Evolutionary conservation across 2,329 filamentous ascomycete species (phyloP).

Genomic region (Paecilomyces niveus): DNA sequence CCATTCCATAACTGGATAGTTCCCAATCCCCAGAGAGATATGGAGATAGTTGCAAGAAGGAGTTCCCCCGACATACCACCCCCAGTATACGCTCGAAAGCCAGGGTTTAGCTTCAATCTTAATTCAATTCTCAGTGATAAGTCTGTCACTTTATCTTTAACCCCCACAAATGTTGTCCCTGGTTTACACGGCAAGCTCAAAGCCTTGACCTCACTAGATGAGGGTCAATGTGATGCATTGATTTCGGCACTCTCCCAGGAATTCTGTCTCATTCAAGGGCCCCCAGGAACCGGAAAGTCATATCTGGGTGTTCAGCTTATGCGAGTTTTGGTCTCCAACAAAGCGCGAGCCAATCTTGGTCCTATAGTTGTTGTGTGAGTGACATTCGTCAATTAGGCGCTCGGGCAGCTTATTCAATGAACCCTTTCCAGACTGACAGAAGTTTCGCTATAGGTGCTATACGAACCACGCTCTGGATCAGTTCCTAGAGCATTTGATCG

Average conservation of each 20-base stretch:
- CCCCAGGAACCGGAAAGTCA: slow-evolving; percentile 63
- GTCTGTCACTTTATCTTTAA: slow-evolving; percentile 20
- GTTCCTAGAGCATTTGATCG: slow-evolving; percentile 53
- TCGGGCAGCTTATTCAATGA: too few species aligned
- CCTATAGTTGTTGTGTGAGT: slow-evolving; percentile 38
- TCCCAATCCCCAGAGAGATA: slow-evolving; percentile 6
- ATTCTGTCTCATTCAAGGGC: slow-evolving; percentile 60
- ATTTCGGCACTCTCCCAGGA: slow-evolving; percentile 46
- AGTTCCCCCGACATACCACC: slow-evolving; percentile 28
- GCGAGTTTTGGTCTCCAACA: slow-evolving; percentile 32
- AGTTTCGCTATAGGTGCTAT: slow-evolving; percentile 17
- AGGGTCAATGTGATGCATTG: slow-evolving; percentile 45
- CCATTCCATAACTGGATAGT: slow-evolving; percentile 44
- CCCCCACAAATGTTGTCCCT: slow-evolving; percentile 13
- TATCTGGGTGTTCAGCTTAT: slow-evolving; percentile 56
- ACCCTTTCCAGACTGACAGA: too few species aligned
- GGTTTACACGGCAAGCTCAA: slow-evolving; percentile 19
- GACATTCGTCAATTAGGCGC: slow-evolving; percentile 12
- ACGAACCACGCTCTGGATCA: slow-evolving; percentile 52
- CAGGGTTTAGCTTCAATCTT: slow-evolving; percentile 43
- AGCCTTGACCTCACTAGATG: slow-evolving; percentile 40
- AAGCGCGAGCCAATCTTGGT: slow-evolving; percentile 26
- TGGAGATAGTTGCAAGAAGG: slow-evolving; percentile 1
- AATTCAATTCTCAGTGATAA: slow-evolving; percentile 18
- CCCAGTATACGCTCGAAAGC: slow-evolving; percentile 45